Evolutionary conservation across 257 asterid genomes (phyloP).

Genomic region (Phtheirospermum japonicum): DNA sequence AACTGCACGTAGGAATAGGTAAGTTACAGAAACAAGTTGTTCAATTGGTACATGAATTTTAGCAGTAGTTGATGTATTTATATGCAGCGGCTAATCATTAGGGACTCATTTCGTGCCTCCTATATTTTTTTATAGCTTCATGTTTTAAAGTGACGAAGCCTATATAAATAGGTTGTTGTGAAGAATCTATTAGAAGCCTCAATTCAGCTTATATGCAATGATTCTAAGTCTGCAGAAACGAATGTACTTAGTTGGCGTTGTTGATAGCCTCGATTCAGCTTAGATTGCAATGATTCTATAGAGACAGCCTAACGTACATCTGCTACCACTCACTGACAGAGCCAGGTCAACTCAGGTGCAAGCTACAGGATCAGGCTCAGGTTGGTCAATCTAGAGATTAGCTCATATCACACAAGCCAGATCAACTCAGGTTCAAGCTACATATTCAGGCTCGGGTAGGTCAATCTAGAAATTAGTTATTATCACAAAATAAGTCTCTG

Average conservation of each 20-base stretch:
- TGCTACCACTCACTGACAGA: not conserved
- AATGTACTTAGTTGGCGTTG: not conserved
- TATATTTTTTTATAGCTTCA: not conserved
- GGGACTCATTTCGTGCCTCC: not conserved
- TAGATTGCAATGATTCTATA: too few species aligned
- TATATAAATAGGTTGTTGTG: not conserved
- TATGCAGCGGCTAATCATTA: not conserved
- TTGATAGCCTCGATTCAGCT: not conserved
- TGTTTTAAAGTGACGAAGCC: not conserved
- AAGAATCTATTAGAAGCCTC: not conserved
- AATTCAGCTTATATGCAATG: not conserved
- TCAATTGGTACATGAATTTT: not conserved
- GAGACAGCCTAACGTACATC: not conserved
- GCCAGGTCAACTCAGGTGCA: conserved; percentile 4
- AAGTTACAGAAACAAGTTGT: not conserved
- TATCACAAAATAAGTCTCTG: not conserved
- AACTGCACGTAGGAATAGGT: not conserved
- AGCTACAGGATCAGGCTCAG: too few species aligned
- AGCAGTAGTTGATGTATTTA: not conserved
- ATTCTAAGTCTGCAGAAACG: not conserved
- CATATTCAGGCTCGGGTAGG: conserved; percentile 11
- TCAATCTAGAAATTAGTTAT: not conserved
- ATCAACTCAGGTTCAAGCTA: not conserved
- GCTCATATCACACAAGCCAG: too few species aligned
- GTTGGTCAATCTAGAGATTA: too few species aligned